Base-by-base conservation (phyloP, 306 rosid species). In the Vigna mungo region DNA sequence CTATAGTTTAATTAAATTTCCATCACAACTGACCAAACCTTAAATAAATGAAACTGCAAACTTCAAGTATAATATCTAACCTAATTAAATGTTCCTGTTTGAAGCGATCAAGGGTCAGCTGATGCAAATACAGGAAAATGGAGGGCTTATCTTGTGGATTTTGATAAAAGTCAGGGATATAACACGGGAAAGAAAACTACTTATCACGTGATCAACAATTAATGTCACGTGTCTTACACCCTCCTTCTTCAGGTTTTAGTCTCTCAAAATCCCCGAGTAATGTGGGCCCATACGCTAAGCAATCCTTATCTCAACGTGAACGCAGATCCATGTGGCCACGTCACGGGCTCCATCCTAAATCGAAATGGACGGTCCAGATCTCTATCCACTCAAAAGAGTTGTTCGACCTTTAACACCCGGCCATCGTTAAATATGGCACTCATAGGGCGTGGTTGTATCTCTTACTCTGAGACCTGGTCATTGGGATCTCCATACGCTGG, bases 251-350 rank as follows among this genome's bases (percentile, higher is more conserved):
- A 49, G 32, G 5, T 53, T 54, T 54, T 20, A 54, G 15, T 54
- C 63, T 36, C 17, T 41, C 10, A 32, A 61, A 66, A 34, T 4
- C 18, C 37, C 55, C 68, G 14, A 58, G 58, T 36, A 10, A 12
- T 51, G 20, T 82, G 89, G 87, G 75, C 72, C 91, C 87, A 82
- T 62, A 77, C 17, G 81, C 78, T 69, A 65, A 36, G 4, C 80
- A 66, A 83, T 72, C 72, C 95, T 89, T 87, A 93, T 93, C 96
- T n/a, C 51, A 49, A 83, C 79, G 85, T 64, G 83, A 76, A 68
- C 15, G 0, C 70, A 77, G 81, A 88, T 85, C 86, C 78, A 83
- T 54, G 43, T 49, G 86, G 82, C 87, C 94, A 89, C 84, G 80
- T 84, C 88, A 84, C 4, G 4, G 0, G 0, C 8, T 7, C 27